These are phyloP conservation scores for Nigrospora oryzae DNA, from an alignment of 2,329 filamentous ascomycete species.

Conservation along the genomic window DNA sequence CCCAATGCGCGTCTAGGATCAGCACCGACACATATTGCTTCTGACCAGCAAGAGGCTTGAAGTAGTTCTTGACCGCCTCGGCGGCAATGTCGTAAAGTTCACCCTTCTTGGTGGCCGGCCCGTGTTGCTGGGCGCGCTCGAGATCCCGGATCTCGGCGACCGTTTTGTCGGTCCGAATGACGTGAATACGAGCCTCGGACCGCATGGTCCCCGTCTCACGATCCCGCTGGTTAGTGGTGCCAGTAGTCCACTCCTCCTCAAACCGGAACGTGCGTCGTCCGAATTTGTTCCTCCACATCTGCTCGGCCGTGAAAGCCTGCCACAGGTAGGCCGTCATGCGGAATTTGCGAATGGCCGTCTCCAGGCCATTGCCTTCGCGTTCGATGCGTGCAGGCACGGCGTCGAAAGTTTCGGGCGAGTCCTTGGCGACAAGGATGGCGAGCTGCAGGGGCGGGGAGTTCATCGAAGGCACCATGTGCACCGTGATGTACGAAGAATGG, in stretches of 20 bases:
- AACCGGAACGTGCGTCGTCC: conserved; percentile 81
- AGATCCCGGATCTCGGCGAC: conserved; percentile 75
- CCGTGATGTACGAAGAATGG: conserved; percentile 70
- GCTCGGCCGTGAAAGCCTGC: conserved; percentile 95
- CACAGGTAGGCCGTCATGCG: conserved; percentile 93
- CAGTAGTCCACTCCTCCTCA: conserved; percentile 90
- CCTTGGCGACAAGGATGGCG: conserved; percentile 78
- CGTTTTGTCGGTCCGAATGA: conserved; percentile 77
- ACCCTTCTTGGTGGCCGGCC: conserved; percentile 58
- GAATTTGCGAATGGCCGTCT: conserved; percentile 79
- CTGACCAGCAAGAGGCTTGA: conserved; percentile 66
- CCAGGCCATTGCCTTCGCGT: conserved; percentile 73
- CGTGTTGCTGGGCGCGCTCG: conserved; percentile 70
- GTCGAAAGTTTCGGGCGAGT: conserved; percentile 82
- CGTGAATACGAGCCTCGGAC: conserved; percentile 83
- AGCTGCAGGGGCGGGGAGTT: conserved; percentile 79
- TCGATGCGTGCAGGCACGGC: conserved; percentile 66
- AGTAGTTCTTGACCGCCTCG: conserved; percentile 71
- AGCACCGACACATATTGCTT: conserved; percentile 83
- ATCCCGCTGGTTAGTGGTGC: conserved; percentile 71
- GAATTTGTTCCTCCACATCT: conserved; percentile 86
- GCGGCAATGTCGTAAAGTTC: conserved; percentile 71
- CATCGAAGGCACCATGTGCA: conserved; percentile 79
- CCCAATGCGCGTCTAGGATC: conserved; percentile 85
- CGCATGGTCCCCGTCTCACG: conserved; percentile 64